A percentile compares a stretch with the other conserved stretches of the same genome.
These are phyloP conservation scores for Cutaneotrichosporon arboriforme DNA, from an alignment of 1,284 basidiomycete species.

Conservation along the genomic window DNA sequence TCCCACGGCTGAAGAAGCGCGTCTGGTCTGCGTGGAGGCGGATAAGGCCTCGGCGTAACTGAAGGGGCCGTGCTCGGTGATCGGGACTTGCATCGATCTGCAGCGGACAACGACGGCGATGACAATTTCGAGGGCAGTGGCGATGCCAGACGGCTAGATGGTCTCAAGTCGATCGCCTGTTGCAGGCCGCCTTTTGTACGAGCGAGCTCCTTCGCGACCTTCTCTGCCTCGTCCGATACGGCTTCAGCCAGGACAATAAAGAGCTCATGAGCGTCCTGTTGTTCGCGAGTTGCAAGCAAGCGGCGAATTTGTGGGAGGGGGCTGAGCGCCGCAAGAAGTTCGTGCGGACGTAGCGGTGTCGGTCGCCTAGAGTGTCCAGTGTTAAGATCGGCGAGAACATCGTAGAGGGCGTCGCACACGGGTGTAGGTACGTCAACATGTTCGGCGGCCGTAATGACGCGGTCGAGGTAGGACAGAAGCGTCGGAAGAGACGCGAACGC, in stretches of 20 bases:
- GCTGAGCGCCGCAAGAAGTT: conserved; percentile 65
- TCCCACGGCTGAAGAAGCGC: conserved; percentile 43
- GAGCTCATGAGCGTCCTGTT: conserved; percentile 94
- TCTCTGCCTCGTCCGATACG: conserved; percentile 67
- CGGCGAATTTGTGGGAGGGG: conserved; percentile 57
- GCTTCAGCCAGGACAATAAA: conserved; percentile 84
- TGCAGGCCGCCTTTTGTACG: conserved; percentile 20
- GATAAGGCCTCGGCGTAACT: neutral
- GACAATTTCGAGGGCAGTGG: neutral
- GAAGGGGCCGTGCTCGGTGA: neutral
- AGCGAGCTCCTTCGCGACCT: conserved; percentile 38
- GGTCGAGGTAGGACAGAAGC: conserved; percentile 66
- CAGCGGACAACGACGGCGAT: neutral
- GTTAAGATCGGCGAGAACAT: conserved; percentile 68
- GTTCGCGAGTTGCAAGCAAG: conserved; percentile 75
- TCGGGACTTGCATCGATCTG: neutral
- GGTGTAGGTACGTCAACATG: conserved; percentile 71
- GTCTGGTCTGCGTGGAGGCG: conserved; percentile 2
- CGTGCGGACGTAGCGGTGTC: conserved; percentile 61
- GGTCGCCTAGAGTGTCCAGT: conserved; percentile 56
- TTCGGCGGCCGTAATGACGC: conserved; percentile 66
- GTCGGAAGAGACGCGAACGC: conserved; percentile 76
- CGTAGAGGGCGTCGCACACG: conserved; percentile 69
- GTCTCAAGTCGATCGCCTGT: conserved; percentile 11
- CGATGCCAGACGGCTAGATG: neutral